Conservation (phyloP, 768 basidiomycete genomes). For the Suillus alpinus region DNA sequence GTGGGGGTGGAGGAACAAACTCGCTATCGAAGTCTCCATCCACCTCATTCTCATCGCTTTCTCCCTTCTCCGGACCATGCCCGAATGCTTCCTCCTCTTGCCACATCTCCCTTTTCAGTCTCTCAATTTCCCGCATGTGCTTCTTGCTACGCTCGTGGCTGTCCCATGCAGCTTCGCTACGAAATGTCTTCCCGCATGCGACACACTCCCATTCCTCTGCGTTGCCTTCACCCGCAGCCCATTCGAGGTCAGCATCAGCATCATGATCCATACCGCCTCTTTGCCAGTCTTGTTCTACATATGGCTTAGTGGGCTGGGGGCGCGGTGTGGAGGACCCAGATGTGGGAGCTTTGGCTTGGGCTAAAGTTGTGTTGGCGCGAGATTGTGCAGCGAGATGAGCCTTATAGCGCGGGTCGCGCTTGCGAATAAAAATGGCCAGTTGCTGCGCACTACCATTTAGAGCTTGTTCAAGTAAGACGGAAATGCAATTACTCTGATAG, state of each 20-base stretch:
- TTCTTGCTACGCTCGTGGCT: conserved; percentile 97
- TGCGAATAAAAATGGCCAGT: conserved; percentile 71
- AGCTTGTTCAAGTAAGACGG: background rate
- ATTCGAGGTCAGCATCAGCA: conserved; percentile 65
- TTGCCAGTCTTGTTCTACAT: conserved; percentile 92
- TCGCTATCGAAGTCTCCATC: conserved; percentile 5
- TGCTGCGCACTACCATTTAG: conserved; percentile 42
- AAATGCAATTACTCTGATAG: conserved; percentile 57
- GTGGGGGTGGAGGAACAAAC: conserved; percentile 11
- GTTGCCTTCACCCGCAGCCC: conserved; percentile 70
- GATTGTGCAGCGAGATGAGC: conserved; percentile 49
- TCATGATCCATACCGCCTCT: conserved; percentile 32
- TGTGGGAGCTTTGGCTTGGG: conserved; percentile 14
- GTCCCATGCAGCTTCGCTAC: conserved; percentile 91
- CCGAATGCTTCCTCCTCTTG: conserved; percentile 69
- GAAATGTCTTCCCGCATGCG: conserved; percentile 87
- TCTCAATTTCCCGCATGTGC: conserved; percentile 85
- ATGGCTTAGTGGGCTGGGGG: conserved; percentile 34
- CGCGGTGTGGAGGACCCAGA: conserved; percentile 29
- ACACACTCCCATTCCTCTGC: conserved; percentile 92
- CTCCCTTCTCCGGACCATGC: conserved; percentile 37
- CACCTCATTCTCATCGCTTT: conserved; percentile 20
- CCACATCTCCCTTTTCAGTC: conserved; percentile 72
- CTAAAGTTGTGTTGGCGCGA: conserved; percentile 32
- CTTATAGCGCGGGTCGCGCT: conserved; percentile 89